phyloP scores from a whole-genome alignment of 1,284 basidiomycete genomes.

The Wolfiporia cocos region DNA sequence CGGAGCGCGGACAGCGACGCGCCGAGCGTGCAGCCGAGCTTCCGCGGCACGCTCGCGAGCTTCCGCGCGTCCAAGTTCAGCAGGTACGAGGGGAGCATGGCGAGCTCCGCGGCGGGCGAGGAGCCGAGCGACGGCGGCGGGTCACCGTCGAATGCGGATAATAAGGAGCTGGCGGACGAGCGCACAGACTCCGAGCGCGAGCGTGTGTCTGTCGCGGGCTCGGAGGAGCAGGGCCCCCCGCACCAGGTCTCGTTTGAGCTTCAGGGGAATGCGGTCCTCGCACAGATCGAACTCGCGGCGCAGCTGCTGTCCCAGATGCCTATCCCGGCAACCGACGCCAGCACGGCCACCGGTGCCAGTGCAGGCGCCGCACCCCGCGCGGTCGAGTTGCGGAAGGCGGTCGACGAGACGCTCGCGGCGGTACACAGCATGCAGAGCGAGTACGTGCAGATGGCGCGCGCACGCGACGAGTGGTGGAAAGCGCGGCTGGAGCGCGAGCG shows the following conservation, averaged over 20 bases:
- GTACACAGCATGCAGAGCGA: slow-evolving; percentile 60
- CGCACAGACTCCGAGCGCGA: slow-evolving; percentile 27
- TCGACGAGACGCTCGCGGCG: slow-evolving; percentile 58
- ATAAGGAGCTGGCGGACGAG: slow-evolving; percentile 9
- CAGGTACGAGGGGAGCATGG: too few species aligned
- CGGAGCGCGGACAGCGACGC: slow-evolving; percentile 30
- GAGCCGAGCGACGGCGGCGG: slow-evolving; percentile 12
- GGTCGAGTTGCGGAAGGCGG: slow-evolving; percentile 47
- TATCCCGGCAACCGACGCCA: slow-evolving; percentile 12
- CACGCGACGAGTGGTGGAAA: slow-evolving; percentile 82
- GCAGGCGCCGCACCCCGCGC: slow-evolving; percentile 29
- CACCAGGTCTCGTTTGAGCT: slow-evolving; percentile 67
- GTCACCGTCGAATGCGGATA: slow-evolving; percentile 1
- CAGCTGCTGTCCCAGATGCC: slow-evolving; percentile 59
- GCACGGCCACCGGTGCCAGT: too few species aligned
- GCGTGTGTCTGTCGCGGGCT: slow-evolving; percentile 39
- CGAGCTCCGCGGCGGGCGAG: slow-evolving; percentile 12
- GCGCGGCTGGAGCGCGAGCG: slow-evolving; percentile 61
- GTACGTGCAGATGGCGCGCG: slow-evolving; percentile 68
- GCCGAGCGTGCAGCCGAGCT: slow-evolving; percentile 15
- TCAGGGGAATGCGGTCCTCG: slow-evolving; percentile 68
- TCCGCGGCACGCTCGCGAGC: slow-evolving; percentile 6
- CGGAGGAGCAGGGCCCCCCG: slow-evolving; percentile 47
- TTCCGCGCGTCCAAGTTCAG: slow-evolving; percentile 3
- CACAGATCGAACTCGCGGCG: slow-evolving; percentile 75